Conservation (phyloP, 306 rosid genomes). For the Hippophae tibetana region DNA sequence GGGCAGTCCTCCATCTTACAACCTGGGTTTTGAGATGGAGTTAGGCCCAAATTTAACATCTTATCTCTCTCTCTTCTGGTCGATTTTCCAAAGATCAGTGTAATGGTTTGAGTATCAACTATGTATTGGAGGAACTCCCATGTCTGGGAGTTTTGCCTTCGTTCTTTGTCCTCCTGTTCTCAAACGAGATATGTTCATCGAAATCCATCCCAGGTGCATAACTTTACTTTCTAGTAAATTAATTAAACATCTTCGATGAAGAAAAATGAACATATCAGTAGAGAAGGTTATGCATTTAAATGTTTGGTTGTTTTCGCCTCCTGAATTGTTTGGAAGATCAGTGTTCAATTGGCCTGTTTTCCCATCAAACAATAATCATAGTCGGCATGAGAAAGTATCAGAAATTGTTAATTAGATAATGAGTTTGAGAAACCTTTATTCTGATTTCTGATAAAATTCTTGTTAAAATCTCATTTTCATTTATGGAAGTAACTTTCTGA, state of each 20-base stretch:
- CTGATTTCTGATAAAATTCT: neutral
- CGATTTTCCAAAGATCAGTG: too few species aligned
- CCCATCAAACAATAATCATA: slow-evolving; percentile 2
- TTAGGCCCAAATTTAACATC: too few species aligned
- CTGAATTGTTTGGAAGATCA: slow-evolving; percentile 20
- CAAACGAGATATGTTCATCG: too few species aligned
- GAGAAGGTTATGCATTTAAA: slow-evolving; percentile 50
- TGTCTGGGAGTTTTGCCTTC: too few species aligned
- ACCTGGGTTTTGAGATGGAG: too few species aligned
- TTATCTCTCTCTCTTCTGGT: too few species aligned
- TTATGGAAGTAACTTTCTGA: slow-evolving; percentile 16
- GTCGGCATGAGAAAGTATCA: slow-evolving; percentile 11
- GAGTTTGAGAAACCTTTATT: neutral
- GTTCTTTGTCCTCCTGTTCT: too few species aligned
- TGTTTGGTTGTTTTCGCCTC: slow-evolving; percentile 19
- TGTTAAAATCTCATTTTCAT: slow-evolving; percentile 18
- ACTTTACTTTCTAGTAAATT: too few species aligned
- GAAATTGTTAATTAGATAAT: slow-evolving; percentile 1
- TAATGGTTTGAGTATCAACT: too few species aligned
- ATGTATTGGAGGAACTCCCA: too few species aligned
- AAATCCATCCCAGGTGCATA: too few species aligned
- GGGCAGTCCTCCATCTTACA: too few species aligned
- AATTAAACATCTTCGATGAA: slow-evolving; percentile 7
- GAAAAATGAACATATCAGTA: neutral
- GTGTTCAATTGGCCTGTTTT: slow-evolving; percentile 24